Percentiles rank a stretch among this genome's conserved stretches.
Evolutionary conservation across 306 rosid species (phyloP).

Genomic region (Hippophae tibetana): DNA sequence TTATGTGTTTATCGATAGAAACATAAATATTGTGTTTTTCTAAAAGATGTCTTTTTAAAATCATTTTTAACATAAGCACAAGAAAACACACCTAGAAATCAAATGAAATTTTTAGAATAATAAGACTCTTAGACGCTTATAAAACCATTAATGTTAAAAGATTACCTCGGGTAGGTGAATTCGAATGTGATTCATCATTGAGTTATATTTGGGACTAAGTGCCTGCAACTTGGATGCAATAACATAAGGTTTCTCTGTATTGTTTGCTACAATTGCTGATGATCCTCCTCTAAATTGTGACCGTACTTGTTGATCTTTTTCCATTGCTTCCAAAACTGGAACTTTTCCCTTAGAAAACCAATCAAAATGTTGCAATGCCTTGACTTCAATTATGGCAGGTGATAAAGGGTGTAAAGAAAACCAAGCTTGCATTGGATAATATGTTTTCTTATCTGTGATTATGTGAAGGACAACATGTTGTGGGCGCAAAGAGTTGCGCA

Average conservation of each 20-base stretch:
- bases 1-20: too few relatives aligned
- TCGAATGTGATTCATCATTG: slow-evolving; percentile 92
- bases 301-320: slow-evolving; percentile 81
- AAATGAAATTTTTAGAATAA: too few relatives aligned
- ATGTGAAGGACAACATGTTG: slow-evolving; percentile 68
- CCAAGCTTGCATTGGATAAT: slow-evolving; percentile 98
- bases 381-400: slow-evolving; percentile 94
- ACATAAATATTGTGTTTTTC: too few relatives aligned
- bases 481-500: slow-evolving; percentile 61
- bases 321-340: slow-evolving; percentile 98
- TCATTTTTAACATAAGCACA: too few relatives aligned
- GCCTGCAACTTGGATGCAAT: slow-evolving; percentile 95
- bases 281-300: slow-evolving; percentile 91
- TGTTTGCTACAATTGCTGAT: slow-evolving; percentile 70
- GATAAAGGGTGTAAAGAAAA: slow-evolving; percentile 74
- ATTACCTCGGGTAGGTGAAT: slow-evolving; percentile 95
- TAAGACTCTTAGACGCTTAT: too few relatives aligned
- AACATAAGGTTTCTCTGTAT: slow-evolving; percentile 67
- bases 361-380: slow-evolving; percentile 95
- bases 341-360: slow-evolving; percentile 94
- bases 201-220: slow-evolving; percentile 94
- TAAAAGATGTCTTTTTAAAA: too few relatives aligned
- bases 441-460: slow-evolving; percentile 86
- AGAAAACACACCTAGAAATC: too few relatives aligned
- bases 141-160: not conserved